Evolutionary conservation across 129 eudicot species (phyloP).

Genomic region (Daucus carota): DH1_v3.0 NC_030388.2:11937001-11937500

Average conservation of each 20-base stretch:
- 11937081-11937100: background rate
- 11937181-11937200: background rate
- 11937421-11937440: background rate
- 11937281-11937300: background rate
- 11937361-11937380: too few relatives aligned
- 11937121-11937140: background rate
- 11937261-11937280: background rate
- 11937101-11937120: background rate
- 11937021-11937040: constrained; percentile 35
- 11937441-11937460: background rate
- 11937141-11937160: background rate
- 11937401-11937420: background rate
- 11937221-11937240: background rate
- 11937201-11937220: background rate
- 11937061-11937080: background rate
- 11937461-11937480: background rate
- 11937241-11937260: background rate
- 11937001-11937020: constrained; percentile 59
- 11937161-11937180: background rate
- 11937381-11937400: background rate
- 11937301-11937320: background rate
- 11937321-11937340: background rate
- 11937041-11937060: background rate
- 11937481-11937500: background rate
- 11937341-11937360: background rate